Conservation (phyloP, 1,284 basidiomycete genomes). For the Cryptococcus wingfieldii region DNA sequence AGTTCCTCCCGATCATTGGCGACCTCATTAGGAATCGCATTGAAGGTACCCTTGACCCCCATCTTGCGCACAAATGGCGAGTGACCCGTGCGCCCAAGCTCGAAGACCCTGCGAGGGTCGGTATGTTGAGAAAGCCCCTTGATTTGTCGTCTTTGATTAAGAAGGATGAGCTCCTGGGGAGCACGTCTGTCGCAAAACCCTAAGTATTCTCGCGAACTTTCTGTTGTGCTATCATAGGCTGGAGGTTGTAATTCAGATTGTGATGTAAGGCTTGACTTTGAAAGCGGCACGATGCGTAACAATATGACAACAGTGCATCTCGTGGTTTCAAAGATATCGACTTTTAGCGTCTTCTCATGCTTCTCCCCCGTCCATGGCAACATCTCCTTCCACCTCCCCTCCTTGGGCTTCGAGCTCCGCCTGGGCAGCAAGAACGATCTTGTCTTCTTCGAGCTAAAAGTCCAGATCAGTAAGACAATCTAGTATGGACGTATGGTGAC, state of each 20-base stretch:
- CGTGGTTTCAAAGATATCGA: neutral
- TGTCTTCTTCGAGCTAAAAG: conserved; percentile 45
- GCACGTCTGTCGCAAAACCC: no score
- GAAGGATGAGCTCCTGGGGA: conserved; percentile 1
- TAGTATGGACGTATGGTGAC: neutral
- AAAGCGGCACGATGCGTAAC: neutral
- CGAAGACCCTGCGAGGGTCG: conserved; percentile 10
- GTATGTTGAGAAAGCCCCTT: conserved; percentile 12
- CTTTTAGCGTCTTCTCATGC: neutral
- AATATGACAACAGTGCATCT: conserved; percentile 11
- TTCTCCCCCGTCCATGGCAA: conserved; percentile 7
- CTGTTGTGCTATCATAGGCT: no score
- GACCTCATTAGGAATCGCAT: conserved; percentile 63
- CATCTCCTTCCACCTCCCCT: conserved; percentile 10
- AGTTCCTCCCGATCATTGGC: conserved; percentile 66
- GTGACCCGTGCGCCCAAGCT: conserved; percentile 2
- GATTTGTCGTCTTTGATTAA: conserved; percentile 9
- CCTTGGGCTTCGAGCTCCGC: conserved; percentile 44
- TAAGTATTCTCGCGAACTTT: neutral
- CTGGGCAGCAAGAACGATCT: conserved; percentile 44
- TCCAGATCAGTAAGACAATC: neutral
- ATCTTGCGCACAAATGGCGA: conserved; percentile 52
- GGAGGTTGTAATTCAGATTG: neutral
- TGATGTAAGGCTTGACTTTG: neutral
- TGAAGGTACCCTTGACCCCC: conserved; percentile 57